Evolutionary conservation across 352 stramenopile species (phyloP).

Genomic region (Phytophthora macrochlamydospora): DNA sequence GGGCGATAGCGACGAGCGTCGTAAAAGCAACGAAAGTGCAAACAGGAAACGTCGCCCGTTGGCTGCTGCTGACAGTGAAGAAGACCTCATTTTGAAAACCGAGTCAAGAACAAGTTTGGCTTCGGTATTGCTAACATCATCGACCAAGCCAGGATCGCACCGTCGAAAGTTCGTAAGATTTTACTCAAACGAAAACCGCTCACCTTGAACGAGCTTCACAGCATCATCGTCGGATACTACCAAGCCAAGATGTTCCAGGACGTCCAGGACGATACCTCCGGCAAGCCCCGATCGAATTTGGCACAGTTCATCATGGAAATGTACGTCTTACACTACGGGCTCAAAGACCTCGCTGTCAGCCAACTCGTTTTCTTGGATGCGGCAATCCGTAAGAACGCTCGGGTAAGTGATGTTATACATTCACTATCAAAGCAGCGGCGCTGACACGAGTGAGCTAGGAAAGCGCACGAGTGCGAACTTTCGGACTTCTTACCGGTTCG

Average conservation of each 20-base stretch:
- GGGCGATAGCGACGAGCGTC: slow-evolving; percentile 32
- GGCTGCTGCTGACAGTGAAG: slow-evolving; percentile 31
- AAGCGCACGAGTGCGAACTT: slow-evolving; percentile 69
- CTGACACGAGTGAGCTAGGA: slow-evolving; percentile 27
- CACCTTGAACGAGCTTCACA: slow-evolving; percentile 70
- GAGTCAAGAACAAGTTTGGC: slow-evolving; percentile 64
- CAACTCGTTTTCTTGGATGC: slow-evolving; percentile 82
- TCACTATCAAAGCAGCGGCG: no score
- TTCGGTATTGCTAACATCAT: slow-evolving; percentile 81
- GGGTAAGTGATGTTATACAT: slow-evolving; percentile 24
- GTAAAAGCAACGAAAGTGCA: slow-evolving; percentile 15
- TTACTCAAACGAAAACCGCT: slow-evolving; percentile 75
- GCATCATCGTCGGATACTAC: slow-evolving; percentile 80
- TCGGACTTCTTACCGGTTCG: slow-evolving; percentile 71
- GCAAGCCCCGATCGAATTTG: slow-evolving; percentile 58
- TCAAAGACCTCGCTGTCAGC: slow-evolving; percentile 82
- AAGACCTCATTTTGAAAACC: slow-evolving; percentile 66
- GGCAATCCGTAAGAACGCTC: slow-evolving; percentile 68
- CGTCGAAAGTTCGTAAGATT: slow-evolving; percentile 78
- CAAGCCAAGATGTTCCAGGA: slow-evolving; percentile 86
- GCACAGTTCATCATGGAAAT: slow-evolving; percentile 87
- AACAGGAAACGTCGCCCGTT: slow-evolving; percentile 34
- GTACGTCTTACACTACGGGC: slow-evolving; percentile 81
- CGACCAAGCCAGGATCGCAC: slow-evolving; percentile 71
- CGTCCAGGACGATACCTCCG: slow-evolving; percentile 65